Base-by-base conservation (phyloP, 768 basidiomycete genomes). In the Collybia sp. region DNA sequence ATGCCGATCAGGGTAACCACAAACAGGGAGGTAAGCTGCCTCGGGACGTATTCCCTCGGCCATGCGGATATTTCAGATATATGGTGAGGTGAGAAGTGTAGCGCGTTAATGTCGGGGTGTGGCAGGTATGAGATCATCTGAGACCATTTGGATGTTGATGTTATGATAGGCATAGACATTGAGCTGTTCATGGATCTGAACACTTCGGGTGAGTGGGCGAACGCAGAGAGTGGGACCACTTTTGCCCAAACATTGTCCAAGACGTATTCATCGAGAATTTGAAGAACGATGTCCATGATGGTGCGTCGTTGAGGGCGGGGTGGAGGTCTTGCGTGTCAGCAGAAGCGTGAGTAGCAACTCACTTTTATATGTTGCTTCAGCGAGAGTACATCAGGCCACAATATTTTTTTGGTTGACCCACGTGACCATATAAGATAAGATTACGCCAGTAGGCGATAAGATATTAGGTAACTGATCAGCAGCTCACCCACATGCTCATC, bases 251-350 rank as follows among this genome's bases (percentile, higher is more conserved):
- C 62, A 40, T 67, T 68, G 79, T 97, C 94, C 54, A 96, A 72
- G 40, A 88, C 19, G 58, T 74, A 75, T 30, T 84, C 76, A 68
- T 97, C 93, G 35, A 73, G 73, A 51, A 84, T 39, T 51, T 71
- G 48, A 41, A 97, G 80, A n/a, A 93, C 69, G 61, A 89, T 62
- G 71, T 97, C 94, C 94, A 97, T 97, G 57, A 46, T 44, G 13
- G 35, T 37, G 35, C 35, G 35, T 10, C 13, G 35, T 25, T 37
- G 35, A 10, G 10, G 17, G 35, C 10, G n/a, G 10, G 35, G n/a
- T 13, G 35, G 35, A 37, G 35, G 35, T 6, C 17, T 18, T 37
- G 35, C 33, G 17, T 42, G 41, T 31, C 41, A 25, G 25, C 25
- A 25, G n/a, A 25, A 25, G 25, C 25, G 25, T 25, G 25, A 25